Evolutionary conservation across 2,329 filamentous ascomycete species (phyloP).

Genomic region (Clarireedia monteithiana): DNA sequence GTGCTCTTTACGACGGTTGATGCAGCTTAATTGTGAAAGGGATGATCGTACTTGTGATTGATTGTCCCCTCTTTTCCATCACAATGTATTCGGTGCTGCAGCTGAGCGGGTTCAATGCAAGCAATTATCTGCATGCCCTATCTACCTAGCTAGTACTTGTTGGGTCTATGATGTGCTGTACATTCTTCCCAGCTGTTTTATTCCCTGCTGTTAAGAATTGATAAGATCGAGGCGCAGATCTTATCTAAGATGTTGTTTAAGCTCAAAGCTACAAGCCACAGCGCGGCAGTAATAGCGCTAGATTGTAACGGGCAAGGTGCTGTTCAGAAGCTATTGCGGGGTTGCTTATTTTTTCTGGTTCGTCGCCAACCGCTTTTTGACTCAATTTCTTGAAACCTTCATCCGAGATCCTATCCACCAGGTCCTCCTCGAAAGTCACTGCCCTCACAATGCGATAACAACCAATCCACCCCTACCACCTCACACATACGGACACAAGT

Average conservation of each 20-base stretch:
- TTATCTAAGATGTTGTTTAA: not conserved
- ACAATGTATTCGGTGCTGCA: not conserved
- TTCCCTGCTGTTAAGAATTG: not conserved
- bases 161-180: not conserved
- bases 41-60: not conserved
- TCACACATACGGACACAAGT: not conserved
- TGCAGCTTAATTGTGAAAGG: not conserved
- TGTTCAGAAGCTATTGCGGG: conserved; percentile 2
- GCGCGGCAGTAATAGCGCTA: not conserved
- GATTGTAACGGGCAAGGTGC: not conserved
- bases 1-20: not conserved
- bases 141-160: not conserved
- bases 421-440: not conserved
- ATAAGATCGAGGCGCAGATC: not conserved
- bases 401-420: not conserved
- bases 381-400: not conserved
- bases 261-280: not conserved
- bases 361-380: conserved; percentile 5
- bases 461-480: not conserved
- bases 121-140: conserved; percentile 3
- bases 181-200: not conserved
- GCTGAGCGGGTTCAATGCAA: conserved; percentile 9
- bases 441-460: conserved; percentile 1
- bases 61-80: not conserved
- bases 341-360: conserved; percentile 2